Conservation (phyloP, 2,329 filamentous ascomycete species). For the Botrytis aclada region DNA sequence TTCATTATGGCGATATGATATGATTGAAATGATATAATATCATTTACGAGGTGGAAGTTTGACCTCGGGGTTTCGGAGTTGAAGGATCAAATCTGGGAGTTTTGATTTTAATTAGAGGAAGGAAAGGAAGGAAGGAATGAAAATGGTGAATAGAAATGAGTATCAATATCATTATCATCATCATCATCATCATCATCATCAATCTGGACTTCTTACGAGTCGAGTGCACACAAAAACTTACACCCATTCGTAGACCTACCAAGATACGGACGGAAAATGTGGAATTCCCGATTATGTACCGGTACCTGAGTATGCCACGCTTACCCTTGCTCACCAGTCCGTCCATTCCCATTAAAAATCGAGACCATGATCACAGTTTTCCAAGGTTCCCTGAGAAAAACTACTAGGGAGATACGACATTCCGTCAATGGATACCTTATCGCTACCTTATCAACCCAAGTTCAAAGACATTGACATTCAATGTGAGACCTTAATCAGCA, state of each 20-base stretch:
- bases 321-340: background rate
- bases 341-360: background rate
- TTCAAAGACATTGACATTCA: background rate
- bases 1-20: background rate
- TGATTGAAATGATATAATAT: background rate
- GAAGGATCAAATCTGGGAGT: background rate
- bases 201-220: background rate
- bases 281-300: background rate
- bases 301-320: background rate
- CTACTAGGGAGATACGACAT: background rate
- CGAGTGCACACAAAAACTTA: too few relatives aligned
- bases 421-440: background rate
- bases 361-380: background rate
- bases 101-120: background rate
- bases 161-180: accelerated
- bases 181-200: background rate
- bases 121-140: too few relatives aligned
- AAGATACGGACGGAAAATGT: background rate
- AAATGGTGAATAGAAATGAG: background rate
- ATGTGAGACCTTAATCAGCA: background rate
- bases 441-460: background rate
- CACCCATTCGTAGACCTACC: too few relatives aligned
- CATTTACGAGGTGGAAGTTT: background rate
- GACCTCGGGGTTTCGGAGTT: background rate
- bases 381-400: background rate